These are phyloP conservation scores for Aspergillus versicolor DNA, from an alignment of 2,329 filamentous ascomycete genomes.

Conservation along the genomic window DNA sequence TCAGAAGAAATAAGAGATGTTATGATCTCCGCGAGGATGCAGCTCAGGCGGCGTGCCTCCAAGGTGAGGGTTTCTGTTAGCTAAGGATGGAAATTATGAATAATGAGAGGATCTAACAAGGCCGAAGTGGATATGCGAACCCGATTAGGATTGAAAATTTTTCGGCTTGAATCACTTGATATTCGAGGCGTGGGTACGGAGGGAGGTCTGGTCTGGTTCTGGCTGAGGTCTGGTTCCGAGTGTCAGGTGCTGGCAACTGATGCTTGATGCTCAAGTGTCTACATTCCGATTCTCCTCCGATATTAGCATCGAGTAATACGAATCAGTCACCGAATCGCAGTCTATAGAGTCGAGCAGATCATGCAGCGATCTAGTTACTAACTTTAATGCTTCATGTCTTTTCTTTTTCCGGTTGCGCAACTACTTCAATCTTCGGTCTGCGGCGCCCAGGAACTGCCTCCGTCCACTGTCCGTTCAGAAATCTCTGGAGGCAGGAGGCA, in stretches of 20 bases:
- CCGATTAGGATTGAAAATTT: neutral
- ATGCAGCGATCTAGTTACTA: neutral
- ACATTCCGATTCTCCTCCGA: neutral
- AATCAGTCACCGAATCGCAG: neutral
- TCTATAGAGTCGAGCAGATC: neutral
- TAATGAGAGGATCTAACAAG: conserved; percentile 14
- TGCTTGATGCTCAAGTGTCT: too few relatives aligned
- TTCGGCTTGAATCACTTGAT: neutral
- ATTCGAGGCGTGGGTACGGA: neutral
- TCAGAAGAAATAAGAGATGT: conserved; percentile 7
- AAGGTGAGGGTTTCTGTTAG: conserved; percentile 18
- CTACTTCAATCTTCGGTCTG: neutral
- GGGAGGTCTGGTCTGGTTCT: neutral
- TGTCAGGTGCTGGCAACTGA: neutral
- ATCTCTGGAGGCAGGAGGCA: too few relatives aligned
- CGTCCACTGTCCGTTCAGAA: too few relatives aligned
- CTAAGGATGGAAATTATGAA: conserved; percentile 16
- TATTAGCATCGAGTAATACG: neutral
- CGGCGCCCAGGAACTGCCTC: too few relatives aligned
- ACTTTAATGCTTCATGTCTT: neutral
- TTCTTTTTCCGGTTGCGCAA: neutral
- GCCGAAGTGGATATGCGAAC: conserved; percentile 1
- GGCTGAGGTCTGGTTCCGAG: neutral
- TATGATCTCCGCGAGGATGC: conserved; percentile 4
- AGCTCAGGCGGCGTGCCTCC: conserved; percentile 1